Evolutionary conservation across 2,329 filamentous ascomycete genomes (phyloP).

Genomic region (Sclerotinia glacialis): DNA sequence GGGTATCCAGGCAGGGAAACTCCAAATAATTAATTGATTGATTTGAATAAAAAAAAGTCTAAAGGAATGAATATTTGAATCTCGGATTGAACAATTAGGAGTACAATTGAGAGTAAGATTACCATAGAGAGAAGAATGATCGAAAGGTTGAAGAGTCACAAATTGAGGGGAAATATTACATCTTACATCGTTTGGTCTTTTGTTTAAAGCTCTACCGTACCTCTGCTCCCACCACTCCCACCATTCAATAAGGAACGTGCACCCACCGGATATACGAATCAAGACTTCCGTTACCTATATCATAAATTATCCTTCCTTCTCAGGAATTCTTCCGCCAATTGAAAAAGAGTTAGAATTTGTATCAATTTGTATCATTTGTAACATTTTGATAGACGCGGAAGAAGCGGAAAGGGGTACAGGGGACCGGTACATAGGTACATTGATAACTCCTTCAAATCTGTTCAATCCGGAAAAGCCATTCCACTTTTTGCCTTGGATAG

Average conservation of each 20-base stretch:
- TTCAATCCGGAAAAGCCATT: background rate
- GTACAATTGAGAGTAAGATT: background rate
- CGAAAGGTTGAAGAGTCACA: background rate
- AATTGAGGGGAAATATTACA: background rate
- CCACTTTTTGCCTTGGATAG: background rate
- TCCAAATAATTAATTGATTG: background rate
- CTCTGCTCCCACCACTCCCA: background rate
- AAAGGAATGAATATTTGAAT: background rate
- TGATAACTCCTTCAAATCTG: background rate
- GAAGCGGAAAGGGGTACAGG: slow-evolving; percentile 2
- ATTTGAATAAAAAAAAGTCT: background rate
- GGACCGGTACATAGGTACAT: too few species aligned
- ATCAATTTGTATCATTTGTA: background rate
- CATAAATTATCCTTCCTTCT: background rate
- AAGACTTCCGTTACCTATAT: background rate
- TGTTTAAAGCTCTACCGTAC: background rate
- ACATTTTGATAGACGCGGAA: slow-evolving; percentile 11
- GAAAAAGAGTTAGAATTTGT: background rate
- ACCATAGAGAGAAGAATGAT: background rate
- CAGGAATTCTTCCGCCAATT: slow-evolving; percentile 15
- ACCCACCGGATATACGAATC: background rate
- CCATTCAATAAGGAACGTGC: slow-evolving; percentile 12
- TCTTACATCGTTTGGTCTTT: background rate
- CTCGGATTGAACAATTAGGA: background rate
- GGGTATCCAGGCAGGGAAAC: background rate